Base-by-base conservation (phyloP, 2,329 filamentous ascomycete species). In the Coleophoma crateriformis region DNA sequence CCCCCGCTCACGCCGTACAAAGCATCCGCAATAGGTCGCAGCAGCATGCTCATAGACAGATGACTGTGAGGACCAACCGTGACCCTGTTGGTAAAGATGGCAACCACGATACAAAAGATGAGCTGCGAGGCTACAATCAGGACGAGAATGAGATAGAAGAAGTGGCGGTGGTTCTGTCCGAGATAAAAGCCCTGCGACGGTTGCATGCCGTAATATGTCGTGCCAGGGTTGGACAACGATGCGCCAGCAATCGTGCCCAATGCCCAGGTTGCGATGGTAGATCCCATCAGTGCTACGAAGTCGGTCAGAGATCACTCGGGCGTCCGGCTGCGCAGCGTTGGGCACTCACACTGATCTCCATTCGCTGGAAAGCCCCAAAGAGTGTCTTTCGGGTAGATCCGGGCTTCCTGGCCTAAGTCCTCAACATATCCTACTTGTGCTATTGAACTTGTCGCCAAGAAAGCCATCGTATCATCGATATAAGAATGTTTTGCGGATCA, bases 331-430 rank as follows among this genome's bases (percentile, higher is more conserved):
- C 13, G 41, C 19, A 14, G 12, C 13, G 8, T 19, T 10, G 12
- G 14, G 14, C 11, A 22, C 41, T 22, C 48, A 0, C 58, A 32
- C 0, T 41, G 38, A 20, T 57, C 53, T 1, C 73, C 73, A 12
- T 61, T 48, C 12, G 57, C 47, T 3, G 66, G 59, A 0, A 39
- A 35, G 2, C 73, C 73, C 46, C 68, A 73, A 4, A 61, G 50
- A 1, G 68, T 67, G 46, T 72, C 68, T 22, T 65, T 61, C 0
- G 73, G 72, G 46, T 75, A 76, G 10, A 66, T 68, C 54, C 73
- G 70, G 41, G 62, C 68, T 52, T 67, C 64, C 41, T 47, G 61
- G 41, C 7, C 49, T 10, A 32, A 22, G 2, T 33, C 41, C 34
- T 46, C 52, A 48, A 33, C 59, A 53, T 70, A 72, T 5, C 71